Evolutionary conservation across 225 moss, liverwort and hornwort species (phyloP), one percentile per base, ranked within the genome.

Genomic region (Bryoerythrophyllum caledonicum): DNA sequence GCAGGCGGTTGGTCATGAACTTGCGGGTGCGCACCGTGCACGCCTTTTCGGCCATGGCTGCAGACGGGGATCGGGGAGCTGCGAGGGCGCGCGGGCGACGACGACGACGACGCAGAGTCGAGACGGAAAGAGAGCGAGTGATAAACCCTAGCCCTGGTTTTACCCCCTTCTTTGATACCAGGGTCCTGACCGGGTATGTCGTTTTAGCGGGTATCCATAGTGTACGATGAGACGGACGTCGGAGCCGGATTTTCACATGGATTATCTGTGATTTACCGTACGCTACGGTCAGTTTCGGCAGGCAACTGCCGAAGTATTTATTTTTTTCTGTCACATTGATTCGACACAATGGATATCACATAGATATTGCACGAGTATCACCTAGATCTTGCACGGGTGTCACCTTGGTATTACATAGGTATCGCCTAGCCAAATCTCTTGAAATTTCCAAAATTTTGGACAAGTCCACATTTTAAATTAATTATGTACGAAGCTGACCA

Each of bases 1-100:
- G 82, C 10, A 95, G 84, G 5, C 95, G 81, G 61, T 95, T 93
- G 32, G 95, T 95, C 95, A 95, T 91, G 37, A 95, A 95, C 78
- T 95, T 93, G 71, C 95, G 85, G 1, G 95, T 95, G 11, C 95
- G 95, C 84, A 95, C 95, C 57, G 95, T 54, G 54, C 54, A 54
- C 3, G 54, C 54, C 54, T 54, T 54, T 8, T 54, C 54, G 9
- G 54, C 54, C 95, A 95, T 95, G 60, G 60, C 57, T 60, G 60
- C 1, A 51, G 67, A n/a, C n/a, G 32, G 11, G n/a, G 11, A 11
- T 2, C 4, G 23, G 21, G 6, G 63, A 13, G 38, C 44, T 49
- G 51, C 21, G 14, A 9, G 8, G 26, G 65, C 21, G 43, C 16
- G 30, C 11, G 6, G 30, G 67, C 34, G 52, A 68, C 52, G 32